Evolutionary conservation across 345 rosid species (phyloP).

Genomic region (Syzygium jambos): DNA sequence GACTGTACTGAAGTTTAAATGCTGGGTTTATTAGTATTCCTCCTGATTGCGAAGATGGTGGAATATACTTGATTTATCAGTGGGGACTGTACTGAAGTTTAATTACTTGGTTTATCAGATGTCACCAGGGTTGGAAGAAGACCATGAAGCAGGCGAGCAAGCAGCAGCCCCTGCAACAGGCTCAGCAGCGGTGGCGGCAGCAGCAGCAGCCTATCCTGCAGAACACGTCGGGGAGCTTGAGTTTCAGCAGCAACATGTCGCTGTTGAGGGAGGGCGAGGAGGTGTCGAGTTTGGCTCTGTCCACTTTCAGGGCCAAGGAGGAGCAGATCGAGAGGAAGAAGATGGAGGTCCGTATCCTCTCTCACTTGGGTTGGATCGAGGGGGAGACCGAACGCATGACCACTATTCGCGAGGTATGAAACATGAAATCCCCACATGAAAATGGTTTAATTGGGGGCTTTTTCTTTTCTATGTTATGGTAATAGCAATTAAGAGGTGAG

Average conservation of each 20-base stretch:
- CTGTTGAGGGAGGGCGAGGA: slow-evolving; percentile 64
- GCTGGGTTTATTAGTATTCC: no score
- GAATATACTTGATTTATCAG: no score
- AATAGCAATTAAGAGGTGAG: background rate
- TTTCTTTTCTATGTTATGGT: background rate
- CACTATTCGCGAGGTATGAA: no score
- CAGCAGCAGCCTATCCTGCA: background rate
- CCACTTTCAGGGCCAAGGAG: slow-evolving; percentile 79
- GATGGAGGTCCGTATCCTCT: background rate
- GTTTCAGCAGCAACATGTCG: slow-evolving; percentile 81
- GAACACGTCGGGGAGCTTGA: slow-evolving; percentile 20
- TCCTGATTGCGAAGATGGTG: no score
- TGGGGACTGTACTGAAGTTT: no score
- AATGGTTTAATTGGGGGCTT: background rate
- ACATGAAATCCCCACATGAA: no score
- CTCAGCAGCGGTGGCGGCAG: slow-evolving; percentile 23
- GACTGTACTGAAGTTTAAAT: no score
- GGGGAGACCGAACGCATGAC: no score
- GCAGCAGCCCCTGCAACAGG: slow-evolving; percentile 6
- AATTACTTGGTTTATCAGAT: no score
- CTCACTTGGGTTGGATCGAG: no score
- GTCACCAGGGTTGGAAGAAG: background rate
- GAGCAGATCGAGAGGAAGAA: slow-evolving; percentile 87
- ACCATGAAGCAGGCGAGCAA: slow-evolving; percentile 18
- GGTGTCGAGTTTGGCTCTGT: slow-evolving; percentile 76